Percentiles rank a stretch among this genome's conserved stretches.
phyloP scores from a whole-genome alignment of 2,329 filamentous ascomycete species.

The Pezicula carpinea region DNA sequence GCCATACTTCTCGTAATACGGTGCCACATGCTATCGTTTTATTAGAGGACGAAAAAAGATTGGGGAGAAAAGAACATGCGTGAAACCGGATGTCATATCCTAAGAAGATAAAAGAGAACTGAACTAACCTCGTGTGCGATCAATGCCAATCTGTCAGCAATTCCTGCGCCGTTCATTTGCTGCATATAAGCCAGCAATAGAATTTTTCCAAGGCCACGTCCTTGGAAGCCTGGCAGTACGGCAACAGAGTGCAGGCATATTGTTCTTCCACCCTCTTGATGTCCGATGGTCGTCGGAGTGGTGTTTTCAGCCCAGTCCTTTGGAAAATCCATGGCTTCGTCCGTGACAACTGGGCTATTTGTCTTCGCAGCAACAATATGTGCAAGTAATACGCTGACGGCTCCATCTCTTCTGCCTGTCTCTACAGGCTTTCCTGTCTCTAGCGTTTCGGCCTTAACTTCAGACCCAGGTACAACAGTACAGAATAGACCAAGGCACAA shows the following conservation, averaged over 20 bases:
- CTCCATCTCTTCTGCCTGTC: constrained; percentile 51
- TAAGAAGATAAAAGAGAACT: too few relatives aligned
- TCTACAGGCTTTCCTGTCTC: constrained; percentile 53
- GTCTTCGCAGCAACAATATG: constrained; percentile 76
- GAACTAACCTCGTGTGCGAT: constrained; percentile 65
- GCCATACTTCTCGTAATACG: constrained; percentile 72
- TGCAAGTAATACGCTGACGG: constrained; percentile 61
- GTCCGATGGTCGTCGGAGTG: constrained; percentile 51
- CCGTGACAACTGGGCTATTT: constrained; percentile 57
- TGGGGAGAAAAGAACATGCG: constrained; percentile 4
- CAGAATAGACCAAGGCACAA: constrained; percentile 79
- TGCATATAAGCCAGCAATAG: constrained; percentile 74
- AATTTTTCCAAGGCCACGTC: constrained; percentile 67
- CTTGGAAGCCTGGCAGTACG: constrained; percentile 70
- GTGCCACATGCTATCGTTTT: constrained; percentile 51
- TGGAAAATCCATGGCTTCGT: constrained; percentile 72
- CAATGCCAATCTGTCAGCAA: constrained; percentile 69
- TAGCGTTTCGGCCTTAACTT: constrained; percentile 49
- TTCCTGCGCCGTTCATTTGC: constrained; percentile 64
- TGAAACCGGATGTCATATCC: constrained; percentile 2
- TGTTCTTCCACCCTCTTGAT: constrained; percentile 69
- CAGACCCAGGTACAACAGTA: constrained; percentile 46
- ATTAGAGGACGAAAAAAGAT: not conserved
- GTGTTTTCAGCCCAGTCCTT: constrained; percentile 53
- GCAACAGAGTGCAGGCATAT: constrained; percentile 80